Evolutionary conservation across 164 flowering plant species (phyloP).

Genomic region (grape (Vitis vinifera)): DNA sequence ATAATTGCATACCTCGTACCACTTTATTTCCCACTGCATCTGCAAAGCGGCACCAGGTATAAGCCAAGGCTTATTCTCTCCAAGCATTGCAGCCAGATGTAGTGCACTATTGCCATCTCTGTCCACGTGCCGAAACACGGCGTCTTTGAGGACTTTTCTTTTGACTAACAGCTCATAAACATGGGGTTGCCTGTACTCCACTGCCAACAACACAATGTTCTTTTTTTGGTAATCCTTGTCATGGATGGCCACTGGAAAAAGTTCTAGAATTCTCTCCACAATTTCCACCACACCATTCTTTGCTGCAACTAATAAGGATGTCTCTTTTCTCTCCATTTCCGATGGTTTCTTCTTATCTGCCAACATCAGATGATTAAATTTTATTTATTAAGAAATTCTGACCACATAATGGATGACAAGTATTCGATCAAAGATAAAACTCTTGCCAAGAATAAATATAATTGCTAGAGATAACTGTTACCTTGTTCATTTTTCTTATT

Average conservation of each 20-base stretch:
- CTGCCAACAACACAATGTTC: conserved; percentile 1
- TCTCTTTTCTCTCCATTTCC: neutral
- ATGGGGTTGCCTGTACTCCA: conserved; percentile 4
- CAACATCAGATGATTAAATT: neutral
- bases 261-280: too few species aligned
- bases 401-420: neutral
- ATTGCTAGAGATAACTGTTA: too few species aligned
- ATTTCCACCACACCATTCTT: neutral
- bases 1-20: conserved; percentile 2
- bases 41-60: neutral
- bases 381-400: too few species aligned
- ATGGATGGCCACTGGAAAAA: conserved; percentile 1
- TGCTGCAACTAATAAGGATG: neutral
- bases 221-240: neutral
- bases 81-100: neutral
- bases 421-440: neutral
- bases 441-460: too few species aligned
- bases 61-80: neutral
- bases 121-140: neutral
- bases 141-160: neutral
- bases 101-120: conserved; percentile 1
- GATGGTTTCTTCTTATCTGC: neutral
- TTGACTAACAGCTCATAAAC: neutral
- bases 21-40: neutral
- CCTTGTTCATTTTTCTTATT: too few species aligned